A percentile compares a stretch with the other conserved stretches of the same genome.
Evolutionary conservation across 345 rosid species (phyloP).

Genomic region (Heritiera fomes): DNA sequence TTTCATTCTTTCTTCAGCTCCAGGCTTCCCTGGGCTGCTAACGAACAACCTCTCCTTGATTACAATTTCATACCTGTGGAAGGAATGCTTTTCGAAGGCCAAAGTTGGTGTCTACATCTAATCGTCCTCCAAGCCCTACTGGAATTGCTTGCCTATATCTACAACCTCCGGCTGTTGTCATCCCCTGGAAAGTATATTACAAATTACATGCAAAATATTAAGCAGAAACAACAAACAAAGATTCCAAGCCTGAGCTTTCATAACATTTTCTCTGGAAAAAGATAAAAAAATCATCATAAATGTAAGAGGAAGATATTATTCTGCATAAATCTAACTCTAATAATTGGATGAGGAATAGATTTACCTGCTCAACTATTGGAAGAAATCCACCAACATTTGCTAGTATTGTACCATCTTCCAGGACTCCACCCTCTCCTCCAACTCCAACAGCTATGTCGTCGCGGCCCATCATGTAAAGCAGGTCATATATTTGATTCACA

Average conservation of each 20-base stretch:
- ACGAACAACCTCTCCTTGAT: not conserved
- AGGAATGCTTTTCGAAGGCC: slow-evolving; percentile 80
- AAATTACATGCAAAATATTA: not conserved
- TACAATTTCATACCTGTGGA: slow-evolving; percentile 56
- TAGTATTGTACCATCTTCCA: slow-evolving; percentile 59
- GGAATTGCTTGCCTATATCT: slow-evolving; percentile 90
- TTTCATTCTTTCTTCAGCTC: too few species aligned
- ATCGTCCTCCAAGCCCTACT: slow-evolving; percentile 63
- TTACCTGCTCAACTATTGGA: slow-evolving; percentile 90
- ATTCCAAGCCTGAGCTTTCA: not conserved
- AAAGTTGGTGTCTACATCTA: slow-evolving; percentile 63
- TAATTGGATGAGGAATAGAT: not conserved
- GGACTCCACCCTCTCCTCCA: slow-evolving; percentile 92
- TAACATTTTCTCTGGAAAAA: not conserved
- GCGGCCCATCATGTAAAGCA: slow-evolving; percentile 93
- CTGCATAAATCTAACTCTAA: not conserved
- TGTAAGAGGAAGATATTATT: too few species aligned
- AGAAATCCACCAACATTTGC: slow-evolving; percentile 87
- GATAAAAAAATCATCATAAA: not conserved
- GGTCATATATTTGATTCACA: slow-evolving; percentile 82
- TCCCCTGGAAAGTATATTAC: slow-evolving; percentile 45
- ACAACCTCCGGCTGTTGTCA: slow-evolving; percentile 68
- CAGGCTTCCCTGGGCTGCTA: too few species aligned
- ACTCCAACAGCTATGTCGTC: slow-evolving; percentile 80
- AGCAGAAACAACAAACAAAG: not conserved